phyloP scores from a whole-genome alignment of 2,329 filamentous ascomycete species.

The Stagonosporopsis rhizophila region DNA sequence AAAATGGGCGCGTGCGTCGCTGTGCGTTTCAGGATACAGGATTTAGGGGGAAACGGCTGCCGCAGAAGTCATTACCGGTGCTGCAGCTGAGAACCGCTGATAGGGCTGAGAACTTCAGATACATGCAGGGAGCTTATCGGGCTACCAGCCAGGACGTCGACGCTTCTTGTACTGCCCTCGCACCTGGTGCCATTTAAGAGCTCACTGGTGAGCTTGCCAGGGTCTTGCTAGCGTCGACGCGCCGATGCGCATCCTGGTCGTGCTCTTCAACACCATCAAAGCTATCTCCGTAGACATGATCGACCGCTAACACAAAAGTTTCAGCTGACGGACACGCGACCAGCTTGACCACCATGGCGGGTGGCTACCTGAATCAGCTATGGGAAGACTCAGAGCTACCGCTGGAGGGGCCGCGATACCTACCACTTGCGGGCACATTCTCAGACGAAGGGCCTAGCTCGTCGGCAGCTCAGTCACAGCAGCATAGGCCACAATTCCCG shows the following conservation, averaged over 20 bases:
- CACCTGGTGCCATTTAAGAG: neutral
- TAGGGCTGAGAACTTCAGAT: neutral
- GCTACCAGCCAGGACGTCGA: neutral
- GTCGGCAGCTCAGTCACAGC: conserved; percentile 14
- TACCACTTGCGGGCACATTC: conserved; percentile 31
- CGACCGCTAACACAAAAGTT: conserved; percentile 22
- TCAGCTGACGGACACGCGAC: conserved; percentile 19
- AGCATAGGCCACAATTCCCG: conserved; percentile 17
- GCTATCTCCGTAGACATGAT: conserved; percentile 25
- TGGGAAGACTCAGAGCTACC: conserved; percentile 29
- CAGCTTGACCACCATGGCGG: conserved; percentile 28
- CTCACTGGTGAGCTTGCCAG: conserved; percentile 9
- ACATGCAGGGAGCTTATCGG: neutral
- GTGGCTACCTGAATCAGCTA: conserved; percentile 28
- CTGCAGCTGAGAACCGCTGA: neutral
- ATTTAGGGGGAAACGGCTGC: neutral
- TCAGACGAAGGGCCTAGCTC: conserved; percentile 23
- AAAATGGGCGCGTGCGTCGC: conserved; percentile 8
- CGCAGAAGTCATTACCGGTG: neutral
- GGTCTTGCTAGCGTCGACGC: conserved; percentile 15
- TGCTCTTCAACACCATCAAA: conserved; percentile 13
- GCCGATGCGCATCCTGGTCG: conserved; percentile 10
- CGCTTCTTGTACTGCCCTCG: neutral
- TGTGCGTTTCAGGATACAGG: conserved; percentile 13
- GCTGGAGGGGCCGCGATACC: conserved; percentile 25